These are phyloP conservation scores for Euphorbia schlechtendalii DNA, from an alignment of 441 rosid species.

Conservation along the genomic window DNA sequence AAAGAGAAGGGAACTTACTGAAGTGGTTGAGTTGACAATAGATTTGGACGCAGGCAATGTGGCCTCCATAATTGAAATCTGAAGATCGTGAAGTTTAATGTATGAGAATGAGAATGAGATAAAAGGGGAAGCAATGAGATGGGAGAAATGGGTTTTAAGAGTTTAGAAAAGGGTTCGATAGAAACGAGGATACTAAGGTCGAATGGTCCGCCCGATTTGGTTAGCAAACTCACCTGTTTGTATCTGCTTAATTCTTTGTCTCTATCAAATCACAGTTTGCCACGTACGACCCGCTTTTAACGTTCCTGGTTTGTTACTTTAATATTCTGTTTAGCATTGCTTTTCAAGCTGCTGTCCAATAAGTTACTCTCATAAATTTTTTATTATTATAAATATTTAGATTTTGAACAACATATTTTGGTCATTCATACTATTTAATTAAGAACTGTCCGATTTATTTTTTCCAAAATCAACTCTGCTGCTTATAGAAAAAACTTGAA, in stretches of 20 bases:
- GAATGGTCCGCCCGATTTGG: constrained; percentile 43
- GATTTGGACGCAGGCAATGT: constrained; percentile 57
- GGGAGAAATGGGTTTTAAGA: background rate
- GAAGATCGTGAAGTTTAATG: background rate
- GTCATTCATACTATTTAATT: too few relatives aligned
- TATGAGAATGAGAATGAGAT: background rate
- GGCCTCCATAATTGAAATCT: constrained; percentile 50
- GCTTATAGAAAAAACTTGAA: too few relatives aligned
- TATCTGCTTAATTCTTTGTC: background rate
- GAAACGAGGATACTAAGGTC: constrained; percentile 33
- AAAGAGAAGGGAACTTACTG: constrained; percentile 35
- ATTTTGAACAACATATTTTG: too few relatives aligned
- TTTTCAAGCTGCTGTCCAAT: too few relatives aligned
- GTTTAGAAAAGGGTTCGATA: constrained; percentile 26
- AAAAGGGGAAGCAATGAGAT: background rate
- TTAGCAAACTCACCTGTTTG: constrained; percentile 9
- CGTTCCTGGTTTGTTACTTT: too few relatives aligned
- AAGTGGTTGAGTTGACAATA: constrained; percentile 32
- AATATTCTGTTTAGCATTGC: too few relatives aligned
- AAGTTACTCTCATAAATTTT: too few relatives aligned
- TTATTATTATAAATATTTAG: too few relatives aligned
- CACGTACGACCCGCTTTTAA: constrained; percentile 6
- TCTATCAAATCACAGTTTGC: background rate
- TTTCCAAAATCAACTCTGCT: too few relatives aligned
- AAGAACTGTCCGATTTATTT: too few relatives aligned